A percentile compares a stretch with the other conserved stretches of the same genome.
phyloP scores from a whole-genome alignment of 352 stramenopile genomes.

The Pythium sukuiense region DNA sequence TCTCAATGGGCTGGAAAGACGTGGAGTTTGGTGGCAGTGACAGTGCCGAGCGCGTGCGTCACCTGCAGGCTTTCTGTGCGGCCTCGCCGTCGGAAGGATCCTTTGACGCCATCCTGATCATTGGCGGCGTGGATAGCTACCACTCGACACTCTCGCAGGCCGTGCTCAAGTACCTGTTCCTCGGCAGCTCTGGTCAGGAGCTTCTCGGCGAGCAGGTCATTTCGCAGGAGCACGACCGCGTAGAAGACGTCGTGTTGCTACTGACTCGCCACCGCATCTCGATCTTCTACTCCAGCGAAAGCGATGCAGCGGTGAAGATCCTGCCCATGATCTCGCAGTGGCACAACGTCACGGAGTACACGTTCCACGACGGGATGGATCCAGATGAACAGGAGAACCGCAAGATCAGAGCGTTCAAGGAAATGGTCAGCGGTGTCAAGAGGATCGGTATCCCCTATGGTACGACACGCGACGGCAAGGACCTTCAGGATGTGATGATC shows the following conservation, averaged over 20 bases:
- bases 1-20: conserved; percentile 49
- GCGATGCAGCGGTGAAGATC: conserved; percentile 59
- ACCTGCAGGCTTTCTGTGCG: conserved; percentile 55
- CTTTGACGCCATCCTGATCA: conserved; percentile 59
- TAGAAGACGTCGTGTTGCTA: conserved; percentile 74
- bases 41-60: conserved; percentile 50
- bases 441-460: conserved; percentile 65
- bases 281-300: conserved; percentile 72
- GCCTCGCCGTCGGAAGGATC: conserved; percentile 3
- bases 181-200: conserved; percentile 68
- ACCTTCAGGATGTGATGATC: conserved; percentile 54
- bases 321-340: conserved; percentile 67
- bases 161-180: conserved; percentile 75
- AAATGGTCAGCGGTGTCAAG: conserved; percentile 50
- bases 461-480: conserved; percentile 26
- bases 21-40: conserved; percentile 58
- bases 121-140: conserved; percentile 71
- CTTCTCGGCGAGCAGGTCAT: conserved; percentile 76
- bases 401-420: conserved; percentile 68
- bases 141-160: conserved; percentile 63
- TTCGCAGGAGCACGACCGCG: conserved; percentile 53
- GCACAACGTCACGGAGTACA: conserved; percentile 64
- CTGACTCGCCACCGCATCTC: conserved; percentile 37
- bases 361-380: conserved; percentile 66
- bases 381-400: conserved; percentile 62